These are phyloP conservation scores for Phytophthora nicotianae DNA, from an alignment of 352 stramenopile species.

Conservation along the genomic window DNA sequence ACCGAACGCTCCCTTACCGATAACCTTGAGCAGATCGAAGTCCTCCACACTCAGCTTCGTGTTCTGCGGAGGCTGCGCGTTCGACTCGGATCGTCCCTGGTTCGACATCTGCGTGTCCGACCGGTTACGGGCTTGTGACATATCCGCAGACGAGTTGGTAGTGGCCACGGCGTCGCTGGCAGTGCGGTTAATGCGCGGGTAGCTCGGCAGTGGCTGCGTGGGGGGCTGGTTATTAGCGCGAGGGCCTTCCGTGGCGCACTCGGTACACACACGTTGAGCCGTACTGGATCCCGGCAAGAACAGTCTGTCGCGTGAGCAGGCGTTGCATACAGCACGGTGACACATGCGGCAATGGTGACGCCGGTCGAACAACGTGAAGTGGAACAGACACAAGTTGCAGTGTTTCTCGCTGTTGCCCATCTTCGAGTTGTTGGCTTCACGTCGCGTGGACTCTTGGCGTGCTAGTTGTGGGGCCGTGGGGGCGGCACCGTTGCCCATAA, in stretches of 20 bases:
- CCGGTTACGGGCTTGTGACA: constrained; percentile 46
- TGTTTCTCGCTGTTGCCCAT: constrained; percentile 86
- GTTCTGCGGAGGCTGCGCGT: constrained; percentile 38
- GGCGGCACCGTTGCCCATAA: constrained; percentile 28
- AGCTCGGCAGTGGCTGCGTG: constrained; percentile 24
- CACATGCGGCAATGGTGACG: constrained; percentile 91
- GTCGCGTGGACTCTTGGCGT: constrained; percentile 57
- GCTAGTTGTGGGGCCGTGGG: constrained; percentile 41
- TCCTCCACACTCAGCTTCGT: constrained; percentile 90
- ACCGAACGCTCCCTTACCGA: constrained; percentile 95
- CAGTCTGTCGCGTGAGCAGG: constrained; percentile 83
- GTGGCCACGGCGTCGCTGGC: constrained; percentile 57
- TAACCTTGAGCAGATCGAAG: constrained; percentile 95
- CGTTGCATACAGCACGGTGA: constrained; percentile 87
- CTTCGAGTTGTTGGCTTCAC: constrained; percentile 60
- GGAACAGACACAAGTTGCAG: constrained; percentile 90
- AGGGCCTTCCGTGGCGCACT: constrained; percentile 85
- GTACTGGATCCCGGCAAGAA: constrained; percentile 85
- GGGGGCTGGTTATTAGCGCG: constrained; percentile 46
- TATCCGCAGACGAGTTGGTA: constrained; percentile 40
- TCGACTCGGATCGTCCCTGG: constrained; percentile 59
- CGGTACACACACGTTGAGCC: constrained; percentile 87
- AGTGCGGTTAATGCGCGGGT: constrained; percentile 60
- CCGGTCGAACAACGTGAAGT: constrained; percentile 90
- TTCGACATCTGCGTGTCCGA: constrained; percentile 84